Percentiles rank a stretch among this genome's conserved stretches.
These are phyloP conservation scores for Lactifluus volemus DNA, from an alignment of 768 basidiomycete species.

Conservation along the genomic window DNA sequence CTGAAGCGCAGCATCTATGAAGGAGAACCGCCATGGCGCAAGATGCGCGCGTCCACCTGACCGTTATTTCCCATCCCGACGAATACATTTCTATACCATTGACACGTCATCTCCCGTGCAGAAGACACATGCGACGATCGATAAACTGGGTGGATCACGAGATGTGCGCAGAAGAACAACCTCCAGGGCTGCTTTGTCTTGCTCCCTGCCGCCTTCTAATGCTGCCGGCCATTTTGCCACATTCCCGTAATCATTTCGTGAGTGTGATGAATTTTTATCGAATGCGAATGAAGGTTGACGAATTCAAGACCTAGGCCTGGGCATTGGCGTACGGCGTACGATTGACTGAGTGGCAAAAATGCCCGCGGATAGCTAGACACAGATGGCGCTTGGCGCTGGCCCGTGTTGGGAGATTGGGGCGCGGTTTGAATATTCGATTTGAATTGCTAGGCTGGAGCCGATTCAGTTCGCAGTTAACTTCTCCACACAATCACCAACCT, in stretches of 20 bases:
- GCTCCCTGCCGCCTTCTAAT: conserved; percentile 54
- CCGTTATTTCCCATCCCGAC: too few relatives aligned
- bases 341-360: conserved; percentile 66
- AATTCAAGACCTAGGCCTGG: conserved; percentile 76
- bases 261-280: conserved; percentile 51
- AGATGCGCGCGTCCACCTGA: too few relatives aligned
- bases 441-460: conserved; percentile 88
- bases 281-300: conserved; percentile 69
- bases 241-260: conserved; percentile 40
- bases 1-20: too few relatives aligned
- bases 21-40: too few relatives aligned
- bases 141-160: conserved; percentile 42
- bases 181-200: conserved; percentile 60
- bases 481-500: conserved; percentile 39
- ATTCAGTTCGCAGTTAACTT: conserved; percentile 47
- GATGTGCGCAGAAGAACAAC: conserved; percentile 60
- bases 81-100: too few relatives aligned
- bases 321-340: conserved; percentile 40
- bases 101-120: conserved; percentile 40
- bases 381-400: conserved; percentile 79
- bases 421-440: conserved; percentile 81
- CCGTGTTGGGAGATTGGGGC: conserved; percentile 67
- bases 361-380: conserved; percentile 65
- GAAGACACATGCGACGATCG: conserved; percentile 45
- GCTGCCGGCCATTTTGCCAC: conserved; percentile 61